Evolutionary conservation across 306 rosid species (phyloP), one percentile per base, ranked within the genome.

Genomic region (Cicer chorassanicum): DNA sequence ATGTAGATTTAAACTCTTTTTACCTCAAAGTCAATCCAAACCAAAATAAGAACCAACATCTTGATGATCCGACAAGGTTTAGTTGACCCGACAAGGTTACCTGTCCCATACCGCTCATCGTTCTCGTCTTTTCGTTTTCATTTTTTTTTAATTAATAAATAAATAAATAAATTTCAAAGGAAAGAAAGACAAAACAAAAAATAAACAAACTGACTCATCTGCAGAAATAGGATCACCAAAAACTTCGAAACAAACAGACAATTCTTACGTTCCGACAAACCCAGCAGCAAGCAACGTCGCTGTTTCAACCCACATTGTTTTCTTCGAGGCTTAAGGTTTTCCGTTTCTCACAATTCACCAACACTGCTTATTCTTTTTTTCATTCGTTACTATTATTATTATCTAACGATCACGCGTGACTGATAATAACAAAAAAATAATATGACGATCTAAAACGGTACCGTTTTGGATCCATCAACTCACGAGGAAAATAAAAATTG

Each of bases 401-500:
- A 49, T 21, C 24, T 21, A 21, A 21, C 62, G 62, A 21, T 18
- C 29, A 16, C 19, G 4, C 13, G 51, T 15, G 24, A 54, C 38
- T 16, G 18, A 6, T 0, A 24, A 57, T 14, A n/a, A 55, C 1
- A 53, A 53, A 7, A 49, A 49, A 14, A 53, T 7, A 0, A 34
- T 7, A 8, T 1, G 3, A 1, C 39, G 38, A 59, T 67, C 57
- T 11, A n/a, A 3, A 59, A 59, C 14, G 56, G 16, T 64, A 43
- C 51, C 59, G 61, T 40, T 40, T 65, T 21, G 44, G 18, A 75
- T 75, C 63, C 40, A 60, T 21, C 70, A 73, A 55, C 51, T 24
- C 34, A 24, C 4, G 34, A 24, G 34, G 34, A 24, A 24, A 24
- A 24, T 24, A 24, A 24, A 24, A 24, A 24, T 2, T 24, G 34